A percentile compares a stretch with the other conserved stretches of the same genome.
phyloP scores from a whole-genome alignment of 805 yeast genomes.

The Yamadazyma phyllophila region DNA sequence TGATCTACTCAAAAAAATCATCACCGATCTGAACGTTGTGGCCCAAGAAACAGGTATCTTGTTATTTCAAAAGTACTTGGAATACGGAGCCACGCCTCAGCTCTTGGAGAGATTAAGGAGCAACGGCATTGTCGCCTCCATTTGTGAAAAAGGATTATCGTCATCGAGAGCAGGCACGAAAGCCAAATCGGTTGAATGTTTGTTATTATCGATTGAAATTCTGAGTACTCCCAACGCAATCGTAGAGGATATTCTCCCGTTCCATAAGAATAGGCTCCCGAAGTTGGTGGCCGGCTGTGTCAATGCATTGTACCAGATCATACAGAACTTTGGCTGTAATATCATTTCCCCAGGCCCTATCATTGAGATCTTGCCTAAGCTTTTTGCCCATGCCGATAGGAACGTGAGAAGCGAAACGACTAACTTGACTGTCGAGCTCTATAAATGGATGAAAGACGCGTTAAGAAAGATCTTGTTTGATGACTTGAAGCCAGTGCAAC shows the following conservation, averaged over 20 bases:
- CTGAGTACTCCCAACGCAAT: constrained; percentile 60
- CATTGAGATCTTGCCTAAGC: constrained; percentile 56
- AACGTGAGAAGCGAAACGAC: constrained; percentile 81
- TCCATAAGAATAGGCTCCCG: constrained; percentile 63
- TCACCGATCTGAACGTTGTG: constrained; percentile 80
- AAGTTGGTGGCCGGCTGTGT: constrained; percentile 72
- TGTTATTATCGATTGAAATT: constrained; percentile 62
- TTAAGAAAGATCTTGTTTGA: constrained; percentile 60
- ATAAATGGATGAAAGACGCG: constrained; percentile 69
- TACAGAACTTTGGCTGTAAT: constrained; percentile 61
- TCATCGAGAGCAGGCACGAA: constrained; percentile 77
- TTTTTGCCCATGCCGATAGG: constrained; percentile 83
- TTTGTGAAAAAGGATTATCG: constrained; percentile 80
- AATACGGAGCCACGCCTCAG: constrained; percentile 49
- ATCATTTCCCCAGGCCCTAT: constrained; percentile 57
- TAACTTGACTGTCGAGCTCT: constrained; percentile 62
- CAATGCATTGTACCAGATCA: constrained; percentile 53
- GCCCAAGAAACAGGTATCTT: constrained; percentile 83
- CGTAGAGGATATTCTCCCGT: constrained; percentile 65
- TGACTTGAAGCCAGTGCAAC: constrained; percentile 86
- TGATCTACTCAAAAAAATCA: constrained; percentile 53
- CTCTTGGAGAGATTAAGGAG: constrained; percentile 41
- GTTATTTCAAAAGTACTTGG: constrained; percentile 53
- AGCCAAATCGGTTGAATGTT: constrained; percentile 58
- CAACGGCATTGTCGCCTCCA: constrained; percentile 40